phyloP scores from a whole-genome alignment of 345 rosid species.

The Moricandia arvensis region DNA sequence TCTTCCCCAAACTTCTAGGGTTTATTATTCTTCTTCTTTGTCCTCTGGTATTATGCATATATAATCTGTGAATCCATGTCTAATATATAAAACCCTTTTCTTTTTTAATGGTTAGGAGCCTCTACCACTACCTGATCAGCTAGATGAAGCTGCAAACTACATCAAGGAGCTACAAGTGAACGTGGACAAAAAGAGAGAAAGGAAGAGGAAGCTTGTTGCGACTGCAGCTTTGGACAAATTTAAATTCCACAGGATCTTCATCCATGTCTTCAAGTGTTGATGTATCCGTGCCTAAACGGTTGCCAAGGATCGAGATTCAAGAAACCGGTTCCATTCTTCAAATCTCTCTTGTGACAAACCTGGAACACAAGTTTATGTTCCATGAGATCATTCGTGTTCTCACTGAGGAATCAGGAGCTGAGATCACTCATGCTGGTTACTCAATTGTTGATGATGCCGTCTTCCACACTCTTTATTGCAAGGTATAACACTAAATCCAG shows the following conservation, averaged over 20 bases:
- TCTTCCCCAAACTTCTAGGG: slow-evolving; percentile 37
- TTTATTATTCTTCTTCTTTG: slow-evolving; percentile 9
- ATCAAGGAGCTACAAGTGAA: slow-evolving; percentile 37
- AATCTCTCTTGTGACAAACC: slow-evolving; percentile 33
- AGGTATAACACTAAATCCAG: slow-evolving; percentile 9
- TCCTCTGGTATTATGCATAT: slow-evolving; percentile 8
- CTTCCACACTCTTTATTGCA: slow-evolving; percentile 38
- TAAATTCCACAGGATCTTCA: slow-evolving; percentile 21
- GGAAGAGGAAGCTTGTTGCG: slow-evolving; percentile 19
- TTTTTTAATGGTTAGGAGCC: slow-evolving; percentile 22
- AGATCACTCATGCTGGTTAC: slow-evolving; percentile 34
- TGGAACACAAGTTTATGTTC: slow-evolving; percentile 33
- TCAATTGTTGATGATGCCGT: slow-evolving; percentile 32
- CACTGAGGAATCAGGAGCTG: slow-evolving; percentile 27
- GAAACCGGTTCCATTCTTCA: slow-evolving; percentile 27
- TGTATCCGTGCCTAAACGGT: slow-evolving; percentile 6
- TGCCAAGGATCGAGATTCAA: slow-evolving; percentile 34
- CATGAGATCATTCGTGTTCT: slow-evolving; percentile 28
- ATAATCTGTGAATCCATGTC: neutral
- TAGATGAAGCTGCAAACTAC: slow-evolving; percentile 40
- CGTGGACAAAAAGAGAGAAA: slow-evolving; percentile 33
- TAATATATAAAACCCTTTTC: neutral
- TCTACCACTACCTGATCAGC: slow-evolving; percentile 31
- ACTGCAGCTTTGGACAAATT: slow-evolving; percentile 3
- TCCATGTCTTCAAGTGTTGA: slow-evolving; percentile 9